Base-by-base conservation (phyloP, 345 rosid species). In the Pistacia integerrima region DNA sequence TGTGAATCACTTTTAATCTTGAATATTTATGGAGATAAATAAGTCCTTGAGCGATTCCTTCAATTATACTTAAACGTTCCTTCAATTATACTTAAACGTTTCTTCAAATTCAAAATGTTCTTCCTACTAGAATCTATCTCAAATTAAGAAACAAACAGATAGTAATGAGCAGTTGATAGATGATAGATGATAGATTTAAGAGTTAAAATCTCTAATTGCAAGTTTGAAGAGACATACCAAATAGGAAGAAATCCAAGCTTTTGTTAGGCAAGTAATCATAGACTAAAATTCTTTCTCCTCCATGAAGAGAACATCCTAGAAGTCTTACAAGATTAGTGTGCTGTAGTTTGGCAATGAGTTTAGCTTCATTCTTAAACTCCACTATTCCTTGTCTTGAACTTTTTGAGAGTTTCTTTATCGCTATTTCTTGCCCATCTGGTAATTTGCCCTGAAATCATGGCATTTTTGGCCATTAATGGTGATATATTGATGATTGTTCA, bases 21-120 rank as follows among this genome's bases (percentile, higher is more conserved):
- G 62, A 69, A 54, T 69, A 55, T 33, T 55, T 61, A 35, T 76
- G 69, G 2, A 76, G 74, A 20, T 69, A 69, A 51, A 60, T 10
- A 11, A 76, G 79, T 18, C 79, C 56, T 76, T 76, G 73, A 28
- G 36, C 25, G 11, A 76, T 76, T 5, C 60, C 73, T 59, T 68
- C 78, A 58, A 76, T 67, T 49, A 76, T 76, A n/a, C 7, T 68
- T 5, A 67, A 30, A 0, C n/a, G n/a, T n/a, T n/a, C n/a, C n/a
- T n/a, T n/a, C n/a, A n/a, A n/a, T 67, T 49, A 76, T 76, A n/a
- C 8, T 68, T 6, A 67, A 30, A 0, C 59, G 52, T 18, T 51
- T 76, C 44, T 12, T 61, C 69, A 73, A 51, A 61, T 69, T 33
- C 38, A 65, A 25, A 17, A 54, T 0, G 0, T 60, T 25, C 6